A percentile compares a stretch with the other conserved stretches of the same genome.
phyloP scores from a whole-genome alignment of 768 basidiomycete genomes.

The Plicaturopsis crispa region DNA sequence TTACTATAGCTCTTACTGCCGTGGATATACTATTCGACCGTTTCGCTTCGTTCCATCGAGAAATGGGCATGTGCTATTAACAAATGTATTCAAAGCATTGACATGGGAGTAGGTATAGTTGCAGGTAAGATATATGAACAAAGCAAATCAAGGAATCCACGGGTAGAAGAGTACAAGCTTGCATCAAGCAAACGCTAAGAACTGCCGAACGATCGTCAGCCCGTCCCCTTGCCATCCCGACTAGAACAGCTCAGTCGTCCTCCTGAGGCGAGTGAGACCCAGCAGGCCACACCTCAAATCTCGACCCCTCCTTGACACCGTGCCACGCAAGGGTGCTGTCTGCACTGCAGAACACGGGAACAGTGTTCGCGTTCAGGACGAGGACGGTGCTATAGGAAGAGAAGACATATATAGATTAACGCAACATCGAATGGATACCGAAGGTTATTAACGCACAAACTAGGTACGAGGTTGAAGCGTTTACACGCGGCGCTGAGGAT shows the following conservation, averaged over 20 bases:
- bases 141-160: no score
- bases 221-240: no score
- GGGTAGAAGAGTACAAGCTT: no score
- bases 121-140: no score
- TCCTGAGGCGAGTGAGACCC: no score
- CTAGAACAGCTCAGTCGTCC: no score
- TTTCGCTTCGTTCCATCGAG: neutral
- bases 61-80: no score
- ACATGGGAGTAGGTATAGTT: no score
- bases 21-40: neutral
- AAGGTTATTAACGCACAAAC: neutral
- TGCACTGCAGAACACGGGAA: neutral
- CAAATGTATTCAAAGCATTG: no score
- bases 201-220: no score
- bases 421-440: no score
- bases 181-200: no score
- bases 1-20: neutral
- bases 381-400: neutral
- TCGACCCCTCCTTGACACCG: neutral
- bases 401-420: neutral
- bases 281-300: neutral
- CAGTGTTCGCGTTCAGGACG: neutral
- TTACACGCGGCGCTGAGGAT: conserved; percentile 32
- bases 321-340: neutral
- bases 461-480: conserved; percentile 23